A percentile compares a stretch with the other conserved stretches of the same genome.
Conservation (phyloP, 1,284 basidiomycete genomes). For the Rhodotorula sp. region DNA sequence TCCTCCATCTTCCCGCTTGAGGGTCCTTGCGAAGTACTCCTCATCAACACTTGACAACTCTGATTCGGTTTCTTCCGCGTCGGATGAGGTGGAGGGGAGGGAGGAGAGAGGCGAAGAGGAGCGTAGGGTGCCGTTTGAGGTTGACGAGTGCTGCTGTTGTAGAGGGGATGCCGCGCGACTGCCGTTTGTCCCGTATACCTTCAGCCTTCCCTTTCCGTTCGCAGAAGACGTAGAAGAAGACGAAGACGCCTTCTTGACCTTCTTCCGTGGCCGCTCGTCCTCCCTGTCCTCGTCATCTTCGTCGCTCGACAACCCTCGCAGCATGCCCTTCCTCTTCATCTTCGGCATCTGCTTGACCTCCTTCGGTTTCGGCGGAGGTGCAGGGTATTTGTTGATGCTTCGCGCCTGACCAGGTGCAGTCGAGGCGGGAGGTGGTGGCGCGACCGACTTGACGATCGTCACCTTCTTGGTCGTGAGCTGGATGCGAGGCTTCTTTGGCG, state of each 20-base stretch:
- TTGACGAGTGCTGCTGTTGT: neutral
- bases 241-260: too few relatives aligned
- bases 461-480: neutral
- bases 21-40: conserved; percentile 13
- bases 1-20: conserved; percentile 9
- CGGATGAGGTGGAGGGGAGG: neutral
- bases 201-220: too few relatives aligned
- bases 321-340: neutral
- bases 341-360: neutral
- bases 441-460: neutral
- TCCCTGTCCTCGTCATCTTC: neutral
- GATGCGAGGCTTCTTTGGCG: neutral
- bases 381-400: neutral
- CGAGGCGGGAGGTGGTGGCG: neutral
- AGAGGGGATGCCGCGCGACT: neutral
- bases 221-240: too few relatives aligned
- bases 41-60: conserved; percentile 26
- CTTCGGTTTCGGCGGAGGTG: neutral
- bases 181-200: too few relatives aligned
- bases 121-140: neutral
- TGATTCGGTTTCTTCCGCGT: conserved; percentile 8
- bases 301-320: neutral
- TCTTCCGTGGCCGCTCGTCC: neutral
- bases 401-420: neutral
- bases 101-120: neutral